Percentiles rank a stretch among this genome's conserved stretches.
These are phyloP conservation scores for Hypoxylon cercidicola DNA, from an alignment of 495 filamentous ascomycete species.

Conservation along the genomic window DNA sequence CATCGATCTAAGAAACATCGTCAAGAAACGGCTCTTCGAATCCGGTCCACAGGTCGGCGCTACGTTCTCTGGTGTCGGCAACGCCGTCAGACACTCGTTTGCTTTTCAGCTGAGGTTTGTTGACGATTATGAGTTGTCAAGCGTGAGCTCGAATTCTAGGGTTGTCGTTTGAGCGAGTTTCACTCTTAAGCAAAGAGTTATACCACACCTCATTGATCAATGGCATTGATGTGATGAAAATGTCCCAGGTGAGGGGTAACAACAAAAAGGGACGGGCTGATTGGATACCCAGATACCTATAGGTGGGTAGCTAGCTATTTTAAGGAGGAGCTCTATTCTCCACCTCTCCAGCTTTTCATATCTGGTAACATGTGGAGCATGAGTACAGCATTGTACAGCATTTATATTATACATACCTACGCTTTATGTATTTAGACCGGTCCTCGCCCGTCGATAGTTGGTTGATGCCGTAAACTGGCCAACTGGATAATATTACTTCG, in stretches of 20 bases:
- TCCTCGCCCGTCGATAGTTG: conserved; percentile 22
- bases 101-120: conserved; percentile 8
- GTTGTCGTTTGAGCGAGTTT: conserved; percentile 22
- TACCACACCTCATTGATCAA: conserved; percentile 26
- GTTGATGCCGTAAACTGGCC: conserved; percentile 6
- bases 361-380: neutral
- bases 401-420: neutral
- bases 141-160: conserved; percentile 5
- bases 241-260: conserved; percentile 25
- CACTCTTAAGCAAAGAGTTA: conserved; percentile 20
- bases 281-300: conserved; percentile 24
- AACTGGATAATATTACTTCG: conserved; percentile 5
- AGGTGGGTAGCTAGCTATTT: too few species aligned
- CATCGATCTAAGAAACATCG: neutral
- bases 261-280: neutral
- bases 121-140: conserved; percentile 8
- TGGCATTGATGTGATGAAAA: conserved; percentile 16
- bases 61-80: conserved; percentile 23
- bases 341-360: conserved; percentile 33
- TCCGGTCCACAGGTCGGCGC: conserved; percentile 10
- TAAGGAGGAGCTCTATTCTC: conserved; percentile 28
- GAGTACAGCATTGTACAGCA: neutral
- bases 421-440: conserved; percentile 10
- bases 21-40: conserved; percentile 13
- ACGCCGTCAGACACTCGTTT: conserved; percentile 13